phyloP scores from a whole-genome alignment of 331 rosid genomes.

The Rosa hybrid region DNA sequence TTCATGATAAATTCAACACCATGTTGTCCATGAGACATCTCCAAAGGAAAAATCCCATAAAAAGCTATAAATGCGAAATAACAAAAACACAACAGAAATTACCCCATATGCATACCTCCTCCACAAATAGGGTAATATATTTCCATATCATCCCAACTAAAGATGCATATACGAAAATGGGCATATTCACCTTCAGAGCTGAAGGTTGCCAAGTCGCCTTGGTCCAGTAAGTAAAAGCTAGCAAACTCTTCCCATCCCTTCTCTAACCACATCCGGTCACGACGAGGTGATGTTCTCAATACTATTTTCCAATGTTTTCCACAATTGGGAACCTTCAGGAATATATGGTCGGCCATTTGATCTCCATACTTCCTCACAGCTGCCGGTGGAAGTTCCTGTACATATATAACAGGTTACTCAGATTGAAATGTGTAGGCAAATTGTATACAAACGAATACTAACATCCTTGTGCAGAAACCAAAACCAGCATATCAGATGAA shows the following conservation, averaged over 20 bases:
- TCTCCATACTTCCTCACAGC: constrained; percentile 8
- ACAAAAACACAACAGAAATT: neutral
- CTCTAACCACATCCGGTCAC: neutral
- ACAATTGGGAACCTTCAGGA: constrained; percentile 5
- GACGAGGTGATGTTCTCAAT: neutral
- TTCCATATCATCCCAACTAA: neutral
- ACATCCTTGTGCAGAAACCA: neutral
- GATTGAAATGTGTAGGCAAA: neutral
- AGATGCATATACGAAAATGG: neutral
- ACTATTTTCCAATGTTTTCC: neutral
- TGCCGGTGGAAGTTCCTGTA: neutral
- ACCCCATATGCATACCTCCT: neutral
- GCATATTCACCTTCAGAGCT: neutral
- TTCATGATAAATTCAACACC: neutral
- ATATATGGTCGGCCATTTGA: neutral
- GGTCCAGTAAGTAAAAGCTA: neutral
- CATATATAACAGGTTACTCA: neutral
- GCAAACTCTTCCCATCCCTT: constrained; percentile 7
- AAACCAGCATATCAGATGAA: neutral
- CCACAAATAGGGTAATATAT: neutral
- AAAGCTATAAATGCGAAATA: neutral
- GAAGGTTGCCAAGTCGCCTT: neutral
- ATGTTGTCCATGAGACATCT: neutral
- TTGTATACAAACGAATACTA: neutral
- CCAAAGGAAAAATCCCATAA: neutral